Percentiles rank a stretch among this genome's conserved stretches.
Conservation (phyloP, 2,329 filamentous ascomycete species). For the Teratosphaeria epicoccoides region DNA sequence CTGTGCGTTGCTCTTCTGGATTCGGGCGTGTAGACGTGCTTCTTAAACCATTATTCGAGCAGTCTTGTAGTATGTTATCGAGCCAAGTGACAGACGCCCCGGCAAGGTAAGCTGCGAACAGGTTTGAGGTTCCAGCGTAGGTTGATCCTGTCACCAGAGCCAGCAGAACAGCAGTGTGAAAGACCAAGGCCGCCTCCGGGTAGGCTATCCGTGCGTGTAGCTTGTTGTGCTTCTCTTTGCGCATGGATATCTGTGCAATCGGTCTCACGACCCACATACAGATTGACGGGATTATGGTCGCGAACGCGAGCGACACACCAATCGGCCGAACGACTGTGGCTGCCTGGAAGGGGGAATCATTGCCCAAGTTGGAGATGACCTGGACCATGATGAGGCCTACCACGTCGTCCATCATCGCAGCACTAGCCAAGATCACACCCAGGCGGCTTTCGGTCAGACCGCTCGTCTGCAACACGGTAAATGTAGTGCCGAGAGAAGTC, state of each 20-base stretch:
- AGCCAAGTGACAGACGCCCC: conserved; percentile 52
- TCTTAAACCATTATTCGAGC: not conserved
- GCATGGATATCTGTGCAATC: conserved; percentile 10
- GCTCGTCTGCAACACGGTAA: conserved; percentile 53
- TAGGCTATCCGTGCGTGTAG: not conserved
- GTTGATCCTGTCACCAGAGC: conserved; percentile 40
- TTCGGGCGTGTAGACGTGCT: not conserved
- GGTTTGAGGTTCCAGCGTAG: conserved; percentile 52
- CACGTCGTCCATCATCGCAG: conserved; percentile 75
- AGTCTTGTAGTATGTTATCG: conserved; percentile 12
- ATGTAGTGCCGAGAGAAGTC: conserved; percentile 63
- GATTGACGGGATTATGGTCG: conserved; percentile 35
- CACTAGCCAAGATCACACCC: conserved; percentile 55
- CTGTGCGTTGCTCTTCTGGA: not conserved
- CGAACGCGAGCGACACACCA: conserved; percentile 43
- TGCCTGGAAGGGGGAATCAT: conserved; percentile 19
- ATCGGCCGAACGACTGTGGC: conserved; percentile 41
- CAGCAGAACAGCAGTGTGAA: conserved; percentile 43
- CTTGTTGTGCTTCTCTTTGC: not conserved
- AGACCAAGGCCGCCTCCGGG: conserved; percentile 30
- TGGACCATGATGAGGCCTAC: conserved; percentile 68
- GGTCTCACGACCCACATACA: conserved; percentile 40
- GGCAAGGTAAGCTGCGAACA: conserved; percentile 52
- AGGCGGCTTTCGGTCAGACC: conserved; percentile 44
- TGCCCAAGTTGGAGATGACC: conserved; percentile 57